Percentiles rank a stretch among this genome's conserved stretches.
Evolutionary conservation across 2,329 filamentous ascomycete species (phyloP).

Genomic region (Grosmannia serpens): DNA sequence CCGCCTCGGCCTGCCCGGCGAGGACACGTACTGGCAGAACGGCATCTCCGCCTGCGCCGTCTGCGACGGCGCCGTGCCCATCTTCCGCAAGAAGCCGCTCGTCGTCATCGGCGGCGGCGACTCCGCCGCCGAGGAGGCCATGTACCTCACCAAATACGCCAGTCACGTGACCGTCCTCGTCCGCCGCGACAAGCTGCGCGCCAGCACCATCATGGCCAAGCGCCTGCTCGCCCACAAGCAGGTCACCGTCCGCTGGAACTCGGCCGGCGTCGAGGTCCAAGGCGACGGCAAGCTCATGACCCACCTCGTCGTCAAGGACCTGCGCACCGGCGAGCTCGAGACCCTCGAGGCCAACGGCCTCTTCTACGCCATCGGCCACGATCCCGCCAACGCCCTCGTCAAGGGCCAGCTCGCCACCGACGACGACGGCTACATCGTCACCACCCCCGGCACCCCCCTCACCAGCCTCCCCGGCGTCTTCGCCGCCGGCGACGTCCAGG

Average conservation of each 20-base stretch:
- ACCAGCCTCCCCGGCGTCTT: slow-evolving; percentile 90
- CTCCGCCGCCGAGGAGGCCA: slow-evolving; percentile 91
- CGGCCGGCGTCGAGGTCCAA: slow-evolving; percentile 68
- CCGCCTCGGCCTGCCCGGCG: slow-evolving; percentile 70
- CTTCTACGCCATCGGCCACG: slow-evolving; percentile 96
- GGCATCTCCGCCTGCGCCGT: slow-evolving; percentile 95
- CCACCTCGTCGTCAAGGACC: slow-evolving; percentile 73
- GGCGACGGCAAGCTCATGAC: slow-evolving; percentile 84
- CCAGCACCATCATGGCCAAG: slow-evolving; percentile 84
- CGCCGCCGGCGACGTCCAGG: slow-evolving; percentile 94
- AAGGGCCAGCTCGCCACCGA: slow-evolving; percentile 81
- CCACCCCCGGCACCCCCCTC: slow-evolving; percentile 74
- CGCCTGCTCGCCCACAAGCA: slow-evolving; percentile 75
- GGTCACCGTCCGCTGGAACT: slow-evolving; percentile 82
- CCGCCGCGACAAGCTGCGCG: slow-evolving; percentile 72
- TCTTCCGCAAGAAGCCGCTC: slow-evolving; percentile 92
- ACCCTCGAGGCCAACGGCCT: slow-evolving; percentile 83
- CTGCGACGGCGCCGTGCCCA: slow-evolving; percentile 91
- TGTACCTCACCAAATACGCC: slow-evolving; percentile 96
- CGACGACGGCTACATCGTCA: slow-evolving; percentile 81
- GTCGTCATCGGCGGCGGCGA: slow-evolving; percentile 96
- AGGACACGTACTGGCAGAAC: slow-evolving; percentile 95
- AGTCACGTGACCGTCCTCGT: slow-evolving; percentile 92
- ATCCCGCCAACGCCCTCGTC: slow-evolving; percentile 82
- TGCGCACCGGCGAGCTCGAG: slow-evolving; percentile 62